A percentile compares a stretch with the other conserved stretches of the same genome.
Conservation (phyloP, 2,329 filamentous ascomycete genomes). For the Byssochlamys sp. region DNA sequence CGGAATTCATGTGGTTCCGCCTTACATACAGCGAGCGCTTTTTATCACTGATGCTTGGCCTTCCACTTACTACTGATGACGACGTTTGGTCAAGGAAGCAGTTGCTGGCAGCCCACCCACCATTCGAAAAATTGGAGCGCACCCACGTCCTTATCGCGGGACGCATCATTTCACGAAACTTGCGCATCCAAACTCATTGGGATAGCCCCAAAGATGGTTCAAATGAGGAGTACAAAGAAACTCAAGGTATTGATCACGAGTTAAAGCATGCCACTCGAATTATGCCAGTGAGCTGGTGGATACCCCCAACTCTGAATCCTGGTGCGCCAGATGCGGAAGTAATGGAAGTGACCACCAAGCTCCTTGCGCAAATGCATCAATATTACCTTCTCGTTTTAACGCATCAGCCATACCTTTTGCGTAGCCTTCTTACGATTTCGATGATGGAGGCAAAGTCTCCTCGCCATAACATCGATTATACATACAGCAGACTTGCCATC, state of each 20-base stretch:
- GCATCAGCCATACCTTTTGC: constrained; percentile 14
- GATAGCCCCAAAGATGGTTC: neutral
- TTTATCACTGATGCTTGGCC: constrained; percentile 41
- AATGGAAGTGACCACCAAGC: constrained; percentile 7
- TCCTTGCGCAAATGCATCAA: constrained; percentile 14
- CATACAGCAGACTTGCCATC: constrained; percentile 10
- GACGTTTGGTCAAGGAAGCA: constrained; percentile 1
- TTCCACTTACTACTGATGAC: constrained; percentile 32
- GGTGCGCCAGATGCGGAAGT: constrained; percentile 1
- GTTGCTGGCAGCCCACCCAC: neutral
- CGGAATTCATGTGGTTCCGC: constrained; percentile 23
- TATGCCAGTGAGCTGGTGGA: constrained; percentile 8
- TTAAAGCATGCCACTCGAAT: constrained; percentile 10
- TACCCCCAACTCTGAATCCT: constrained; percentile 1
- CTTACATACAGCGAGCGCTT: constrained; percentile 39
- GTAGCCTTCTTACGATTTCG: neutral
- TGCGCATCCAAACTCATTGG: constrained; percentile 6
- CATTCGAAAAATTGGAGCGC: constrained; percentile 7
- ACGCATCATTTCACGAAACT: constrained; percentile 10
- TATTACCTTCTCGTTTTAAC: constrained; percentile 13
- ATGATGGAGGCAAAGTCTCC: neutral
- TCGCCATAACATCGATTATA: neutral
- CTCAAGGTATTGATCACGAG: constrained; percentile 10
- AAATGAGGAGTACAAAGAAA: constrained; percentile 5
- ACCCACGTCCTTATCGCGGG: constrained; percentile 8